Base-by-base conservation (phyloP, 768 basidiomycete genomes). In the Gloeopeniophorella convolvens region DNA sequence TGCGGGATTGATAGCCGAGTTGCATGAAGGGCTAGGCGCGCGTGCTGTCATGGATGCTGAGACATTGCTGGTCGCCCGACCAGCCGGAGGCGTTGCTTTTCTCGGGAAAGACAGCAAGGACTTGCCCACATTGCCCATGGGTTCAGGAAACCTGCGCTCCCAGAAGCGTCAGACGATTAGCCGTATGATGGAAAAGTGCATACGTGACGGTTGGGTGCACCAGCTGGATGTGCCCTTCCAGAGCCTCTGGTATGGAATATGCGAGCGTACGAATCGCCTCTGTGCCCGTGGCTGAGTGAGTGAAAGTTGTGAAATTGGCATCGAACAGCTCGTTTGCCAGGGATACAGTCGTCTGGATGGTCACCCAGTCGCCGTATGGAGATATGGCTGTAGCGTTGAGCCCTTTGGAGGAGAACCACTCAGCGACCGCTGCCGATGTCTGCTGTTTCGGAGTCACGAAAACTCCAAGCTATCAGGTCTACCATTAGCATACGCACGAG, bases 161-260 rank as follows among this genome's bases (percentile, higher is more conserved):
- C n/a, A n/a, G n/a, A n/a, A n/a, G n/a, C n/a, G n/a, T n/a, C n/a
- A n/a, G n/a, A n/a, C n/a, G n/a, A n/a, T n/a, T n/a, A n/a, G n/a
- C n/a, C n/a, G n/a, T n/a, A n/a, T 13, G 7, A 15, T 11, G 20
- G 16, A 13, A 35, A 10, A 33, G 30, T n/a, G 52, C 57, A 37
- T 32, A 66, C 63, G 60, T 55, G 39, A 59, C 56, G 10, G 66
- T 68, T 2, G 66, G 65, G 48, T 68, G 62, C 8, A 66, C 60
- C 35, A 65, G 50, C 24, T 63, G 56, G 13, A 68, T 47, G 34
- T 63, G 62, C 15, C 60, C 59, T 39, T 57, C 11, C 18, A 66
- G 61, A n/a, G 54, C 47, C 1, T 50, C 56, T 1, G 66, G 66
- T 32, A 67, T 59, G 12, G 65, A 66, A 51, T 67, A 67, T 1